Evolutionary conservation across 371 early-diverging fungal genomes (phyloP).

Genomic region (Apophysomyces variabilis): DNA sequence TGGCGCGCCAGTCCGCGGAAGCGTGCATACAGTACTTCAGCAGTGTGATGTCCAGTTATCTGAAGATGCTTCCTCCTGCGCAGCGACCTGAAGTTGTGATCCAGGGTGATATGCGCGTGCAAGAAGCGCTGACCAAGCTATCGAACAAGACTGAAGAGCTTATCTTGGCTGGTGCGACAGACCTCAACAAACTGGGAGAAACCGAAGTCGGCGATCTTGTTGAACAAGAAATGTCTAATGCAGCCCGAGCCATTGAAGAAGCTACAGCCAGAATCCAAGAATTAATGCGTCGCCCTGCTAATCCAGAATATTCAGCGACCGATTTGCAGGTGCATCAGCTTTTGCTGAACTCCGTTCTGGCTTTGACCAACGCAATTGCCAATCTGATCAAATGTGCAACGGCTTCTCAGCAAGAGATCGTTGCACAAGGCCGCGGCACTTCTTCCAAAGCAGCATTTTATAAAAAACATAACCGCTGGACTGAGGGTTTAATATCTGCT

Average conservation of each 20-base stretch:
- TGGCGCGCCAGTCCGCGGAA: constrained; percentile 72
- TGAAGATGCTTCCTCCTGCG: constrained; percentile 72
- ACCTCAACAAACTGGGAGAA: constrained; percentile 70
- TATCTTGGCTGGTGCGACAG: constrained; percentile 69
- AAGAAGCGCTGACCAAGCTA: constrained; percentile 72
- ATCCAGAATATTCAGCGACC: constrained; percentile 69
- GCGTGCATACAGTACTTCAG: constrained; percentile 78
- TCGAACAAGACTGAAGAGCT: constrained; percentile 78
- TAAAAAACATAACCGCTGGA: constrained; percentile 99
- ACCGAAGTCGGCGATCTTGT: constrained; percentile 92
- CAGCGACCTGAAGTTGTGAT: constrained; percentile 76
- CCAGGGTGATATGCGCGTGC: constrained; percentile 76
- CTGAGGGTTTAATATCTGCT: constrained; percentile 97
- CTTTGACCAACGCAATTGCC: constrained; percentile 93
- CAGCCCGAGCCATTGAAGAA: constrained; percentile 91
- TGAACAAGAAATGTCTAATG: constrained; percentile 92
- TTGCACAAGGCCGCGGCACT: constrained; percentile 88
- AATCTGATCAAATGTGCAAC: constrained; percentile 94
- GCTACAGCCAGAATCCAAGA: constrained; percentile 85
- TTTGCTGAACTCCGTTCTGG: constrained; percentile 88
- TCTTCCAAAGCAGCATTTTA: constrained; percentile 92
- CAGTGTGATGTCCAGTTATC: constrained; percentile 79
- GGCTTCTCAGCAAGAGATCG: constrained; percentile 95
- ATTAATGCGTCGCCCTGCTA: constrained; percentile 77
- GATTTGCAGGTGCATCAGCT: constrained; percentile 91